Evolutionary conservation across 345 rosid genomes (phyloP).

Genomic region (Hibiscus trionum): DNA sequence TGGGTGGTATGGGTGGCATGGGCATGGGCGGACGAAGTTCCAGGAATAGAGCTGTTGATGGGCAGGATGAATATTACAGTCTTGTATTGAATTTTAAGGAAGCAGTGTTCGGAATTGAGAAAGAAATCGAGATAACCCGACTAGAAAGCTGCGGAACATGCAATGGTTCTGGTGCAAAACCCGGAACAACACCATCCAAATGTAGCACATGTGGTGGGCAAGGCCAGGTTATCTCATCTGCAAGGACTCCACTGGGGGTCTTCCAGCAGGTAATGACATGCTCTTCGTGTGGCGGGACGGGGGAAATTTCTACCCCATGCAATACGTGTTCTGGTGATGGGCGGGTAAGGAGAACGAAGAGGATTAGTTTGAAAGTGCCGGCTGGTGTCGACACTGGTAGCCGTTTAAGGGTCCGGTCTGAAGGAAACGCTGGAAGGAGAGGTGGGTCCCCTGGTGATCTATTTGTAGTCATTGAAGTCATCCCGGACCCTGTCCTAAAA

Average conservation of each 20-base stretch:
- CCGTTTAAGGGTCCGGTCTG: conserved; percentile 86
- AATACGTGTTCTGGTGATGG: conserved; percentile 74
- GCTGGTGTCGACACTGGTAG: conserved; percentile 97
- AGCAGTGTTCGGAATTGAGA: conserved; percentile 89
- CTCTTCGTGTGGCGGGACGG: conserved; percentile 74
- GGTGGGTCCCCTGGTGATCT: conserved; percentile 95
- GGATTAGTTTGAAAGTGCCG: conserved; percentile 88
- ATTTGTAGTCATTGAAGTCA: conserved; percentile 71
- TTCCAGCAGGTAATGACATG: conserved; percentile 98
- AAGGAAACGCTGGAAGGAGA: conserved; percentile 88
- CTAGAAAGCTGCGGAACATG: conserved; percentile 85
- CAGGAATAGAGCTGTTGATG: conserved; percentile 71
- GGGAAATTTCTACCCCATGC: conserved; percentile 39
- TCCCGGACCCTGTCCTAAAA: conserved; percentile 76
- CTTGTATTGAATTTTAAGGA: conserved; percentile 77
- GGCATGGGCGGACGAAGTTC: conserved; percentile 72
- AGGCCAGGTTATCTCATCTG: conserved; percentile 88
- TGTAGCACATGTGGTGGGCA: conserved; percentile 93
- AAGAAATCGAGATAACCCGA: conserved; percentile 85
- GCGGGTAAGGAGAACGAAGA: conserved; percentile 74
- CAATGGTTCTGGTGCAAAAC: conserved; percentile 86
- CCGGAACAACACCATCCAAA: conserved; percentile 70
- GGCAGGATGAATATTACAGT: conserved; percentile 87
- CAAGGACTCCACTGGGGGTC: conserved; percentile 89
- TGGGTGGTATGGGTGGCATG: conserved; percentile 86